These are phyloP conservation scores for Cytospora chrysosperma DNA, from an alignment of 2,329 filamentous ascomycete species.

Conservation along the genomic window DNA sequence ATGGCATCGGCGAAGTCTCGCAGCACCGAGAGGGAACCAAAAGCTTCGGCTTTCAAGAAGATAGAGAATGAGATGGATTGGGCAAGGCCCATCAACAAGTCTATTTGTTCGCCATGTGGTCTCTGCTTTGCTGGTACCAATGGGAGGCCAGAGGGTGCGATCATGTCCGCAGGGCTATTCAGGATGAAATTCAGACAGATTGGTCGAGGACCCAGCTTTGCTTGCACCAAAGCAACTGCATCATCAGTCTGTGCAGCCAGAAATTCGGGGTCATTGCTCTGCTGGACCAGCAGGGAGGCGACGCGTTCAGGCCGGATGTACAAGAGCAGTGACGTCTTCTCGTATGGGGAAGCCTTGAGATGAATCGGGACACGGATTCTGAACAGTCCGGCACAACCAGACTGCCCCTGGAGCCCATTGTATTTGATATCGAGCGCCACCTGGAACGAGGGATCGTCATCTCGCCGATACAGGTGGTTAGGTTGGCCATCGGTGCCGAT, in stretches of 20 bases:
- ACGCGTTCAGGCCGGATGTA: not conserved
- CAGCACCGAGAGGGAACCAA: not conserved
- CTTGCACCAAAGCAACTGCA: not conserved
- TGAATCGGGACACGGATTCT: not conserved
- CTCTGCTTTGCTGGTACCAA: not conserved
- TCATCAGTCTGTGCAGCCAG: not conserved
- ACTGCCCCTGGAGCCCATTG: not conserved
- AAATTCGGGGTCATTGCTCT: not conserved
- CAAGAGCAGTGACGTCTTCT: not conserved
- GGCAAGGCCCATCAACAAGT: conserved; percentile 3
- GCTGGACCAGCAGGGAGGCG: not conserved
- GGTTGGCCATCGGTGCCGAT: not conserved
- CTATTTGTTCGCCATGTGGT: conserved; percentile 1
- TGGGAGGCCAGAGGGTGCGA: not conserved
- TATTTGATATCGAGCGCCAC: conserved; percentile 1
- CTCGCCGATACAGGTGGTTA: not conserved
- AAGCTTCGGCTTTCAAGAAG: not conserved
- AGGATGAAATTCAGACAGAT: not conserved
- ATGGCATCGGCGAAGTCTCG: not conserved
- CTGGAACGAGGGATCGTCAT: not conserved
- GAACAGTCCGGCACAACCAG: not conserved
- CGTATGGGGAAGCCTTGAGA: not conserved
- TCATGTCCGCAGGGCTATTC: not conserved
- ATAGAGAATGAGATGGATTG: not conserved
- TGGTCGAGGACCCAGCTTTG: not conserved